A percentile compares a stretch with the other conserved stretches of the same genome.
phyloP scores from a whole-genome alignment of 805 yeast species.

The Metschnikowia gruessii region DNA sequence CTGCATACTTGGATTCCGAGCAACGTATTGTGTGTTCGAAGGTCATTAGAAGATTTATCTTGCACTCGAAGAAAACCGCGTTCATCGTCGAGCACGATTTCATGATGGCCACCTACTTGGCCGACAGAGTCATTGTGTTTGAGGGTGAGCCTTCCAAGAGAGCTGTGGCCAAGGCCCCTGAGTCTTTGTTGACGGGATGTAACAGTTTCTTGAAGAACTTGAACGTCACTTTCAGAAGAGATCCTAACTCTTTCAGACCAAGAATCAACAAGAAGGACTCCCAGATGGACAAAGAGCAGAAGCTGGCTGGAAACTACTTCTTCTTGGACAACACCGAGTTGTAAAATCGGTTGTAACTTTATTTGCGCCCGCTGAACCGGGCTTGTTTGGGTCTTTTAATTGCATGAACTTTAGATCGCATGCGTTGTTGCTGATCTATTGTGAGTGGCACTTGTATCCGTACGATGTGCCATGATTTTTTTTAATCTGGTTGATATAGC shows the following conservation, averaged over 20 bases:
- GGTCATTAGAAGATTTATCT: slow-evolving; percentile 93
- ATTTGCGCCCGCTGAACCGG: slow-evolving; percentile 8
- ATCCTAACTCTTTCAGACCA: slow-evolving; percentile 97
- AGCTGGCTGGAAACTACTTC: slow-evolving; percentile 88
- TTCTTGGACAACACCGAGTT: slow-evolving; percentile 71
- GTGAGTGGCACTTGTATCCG: slow-evolving; percentile 17
- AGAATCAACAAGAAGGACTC: slow-evolving; percentile 97
- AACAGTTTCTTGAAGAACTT: slow-evolving; percentile 94
- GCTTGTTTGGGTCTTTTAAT: slow-evolving; percentile 13
- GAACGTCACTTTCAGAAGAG: slow-evolving; percentile 98
- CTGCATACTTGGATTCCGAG: slow-evolving; percentile 98
- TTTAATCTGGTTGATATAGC: slow-evolving; percentile 16
- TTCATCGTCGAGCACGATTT: slow-evolving; percentile 99
- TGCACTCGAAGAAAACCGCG: slow-evolving; percentile 98
- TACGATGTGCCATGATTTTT: slow-evolving; percentile 19
- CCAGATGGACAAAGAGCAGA: slow-evolving; percentile 99
- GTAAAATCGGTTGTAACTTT: slow-evolving; percentile 21
- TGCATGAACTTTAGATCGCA: slow-evolving; percentile 20
- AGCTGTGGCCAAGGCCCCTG: slow-evolving; percentile 86
- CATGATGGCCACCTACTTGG: slow-evolving; percentile 99
- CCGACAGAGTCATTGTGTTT: slow-evolving; percentile 97
- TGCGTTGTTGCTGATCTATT: slow-evolving; percentile 11
- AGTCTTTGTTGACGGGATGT: slow-evolving; percentile 93
- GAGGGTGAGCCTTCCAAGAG: slow-evolving; percentile 90
- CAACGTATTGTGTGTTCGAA: slow-evolving; percentile 99